phyloP scores from a whole-genome alignment of 305 asterid species.

The Ilex paraguariensis region DNA sequence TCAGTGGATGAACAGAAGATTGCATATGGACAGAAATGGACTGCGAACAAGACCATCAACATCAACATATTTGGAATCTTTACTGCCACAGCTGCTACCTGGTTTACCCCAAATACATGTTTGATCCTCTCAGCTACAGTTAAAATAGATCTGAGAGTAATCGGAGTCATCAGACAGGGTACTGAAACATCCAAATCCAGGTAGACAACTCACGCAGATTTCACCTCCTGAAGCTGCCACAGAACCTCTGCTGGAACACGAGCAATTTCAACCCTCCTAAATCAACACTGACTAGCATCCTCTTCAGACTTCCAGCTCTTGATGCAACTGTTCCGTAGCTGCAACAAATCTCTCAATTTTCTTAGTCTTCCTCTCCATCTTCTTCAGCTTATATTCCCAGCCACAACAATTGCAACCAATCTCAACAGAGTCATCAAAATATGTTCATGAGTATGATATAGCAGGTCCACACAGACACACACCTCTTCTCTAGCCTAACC shows the following conservation, averaged over 20 bases:
- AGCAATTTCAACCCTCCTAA: constrained; percentile 47
- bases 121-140: constrained; percentile 64
- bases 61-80: constrained; percentile 12
- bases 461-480: constrained; percentile 29
- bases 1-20: constrained; percentile 35
- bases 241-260: constrained; percentile 76
- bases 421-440: constrained; percentile 45
- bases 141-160: constrained; percentile 41
- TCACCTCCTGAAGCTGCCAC: constrained; percentile 84
- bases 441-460: constrained; percentile 49
- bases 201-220: constrained; percentile 79
- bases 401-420: constrained; percentile 48
- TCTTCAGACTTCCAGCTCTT: constrained; percentile 74
- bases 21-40: constrained; percentile 46
- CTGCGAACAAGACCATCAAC: constrained; percentile 41
- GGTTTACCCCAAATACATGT: constrained; percentile 33
- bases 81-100: constrained; percentile 22
- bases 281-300: constrained; percentile 50
- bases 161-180: constrained; percentile 45
- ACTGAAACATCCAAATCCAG: constrained; percentile 65
- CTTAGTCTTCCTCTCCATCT: constrained; percentile 83
- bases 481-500: constrained; percentile 65
- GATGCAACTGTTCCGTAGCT: constrained; percentile 58
- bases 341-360: constrained; percentile 83
- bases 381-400: constrained; percentile 56